Conservation (phyloP, 2,329 filamentous ascomycete genomes). For the Eurotiales sp. region DNA sequence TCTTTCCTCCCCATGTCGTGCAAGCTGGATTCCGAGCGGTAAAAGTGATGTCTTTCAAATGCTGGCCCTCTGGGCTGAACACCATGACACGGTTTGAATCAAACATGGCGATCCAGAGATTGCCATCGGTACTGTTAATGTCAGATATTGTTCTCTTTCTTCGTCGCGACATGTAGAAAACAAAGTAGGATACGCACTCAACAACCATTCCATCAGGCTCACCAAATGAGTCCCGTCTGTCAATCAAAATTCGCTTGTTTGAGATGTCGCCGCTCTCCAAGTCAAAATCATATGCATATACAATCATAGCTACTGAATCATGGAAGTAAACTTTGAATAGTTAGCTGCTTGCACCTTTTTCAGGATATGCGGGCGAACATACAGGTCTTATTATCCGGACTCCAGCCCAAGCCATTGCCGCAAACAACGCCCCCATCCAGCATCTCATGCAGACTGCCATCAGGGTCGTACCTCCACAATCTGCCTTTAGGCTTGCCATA, state of each 20-base stretch:
- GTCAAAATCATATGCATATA: slow-evolving; percentile 33
- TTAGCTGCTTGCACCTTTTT: neutral
- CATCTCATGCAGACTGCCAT: slow-evolving; percentile 30
- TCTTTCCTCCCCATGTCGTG: slow-evolving; percentile 35
- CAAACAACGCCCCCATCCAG: slow-evolving; percentile 30
- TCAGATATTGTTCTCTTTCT: neutral
- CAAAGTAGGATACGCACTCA: slow-evolving; percentile 25
- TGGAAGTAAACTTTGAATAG: slow-evolving; percentile 30
- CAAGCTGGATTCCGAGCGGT: slow-evolving; percentile 33
- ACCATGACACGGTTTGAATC: slow-evolving; percentile 33
- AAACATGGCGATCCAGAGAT: slow-evolving; percentile 37
- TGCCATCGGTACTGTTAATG: slow-evolving; percentile 27
- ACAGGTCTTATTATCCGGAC: slow-evolving; percentile 35
- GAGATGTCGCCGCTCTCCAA: slow-evolving; percentile 28
- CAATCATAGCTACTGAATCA: slow-evolving; percentile 31
- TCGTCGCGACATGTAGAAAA: neutral
- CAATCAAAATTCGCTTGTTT: slow-evolving; percentile 27
- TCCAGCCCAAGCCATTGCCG: slow-evolving; percentile 37
- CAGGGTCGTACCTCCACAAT: slow-evolving; percentile 24
- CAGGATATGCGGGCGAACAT: slow-evolving; percentile 4
- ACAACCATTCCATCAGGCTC: slow-evolving; percentile 39
- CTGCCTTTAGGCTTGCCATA: slow-evolving; percentile 26
- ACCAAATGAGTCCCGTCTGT: slow-evolving; percentile 23
- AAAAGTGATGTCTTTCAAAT: slow-evolving; percentile 33
- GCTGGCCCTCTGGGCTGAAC: slow-evolving; percentile 28